These are phyloP conservation scores for Bipolaris oryzae DNA, from an alignment of 2,329 filamentous ascomycete species.

Conservation along the genomic window DNA sequence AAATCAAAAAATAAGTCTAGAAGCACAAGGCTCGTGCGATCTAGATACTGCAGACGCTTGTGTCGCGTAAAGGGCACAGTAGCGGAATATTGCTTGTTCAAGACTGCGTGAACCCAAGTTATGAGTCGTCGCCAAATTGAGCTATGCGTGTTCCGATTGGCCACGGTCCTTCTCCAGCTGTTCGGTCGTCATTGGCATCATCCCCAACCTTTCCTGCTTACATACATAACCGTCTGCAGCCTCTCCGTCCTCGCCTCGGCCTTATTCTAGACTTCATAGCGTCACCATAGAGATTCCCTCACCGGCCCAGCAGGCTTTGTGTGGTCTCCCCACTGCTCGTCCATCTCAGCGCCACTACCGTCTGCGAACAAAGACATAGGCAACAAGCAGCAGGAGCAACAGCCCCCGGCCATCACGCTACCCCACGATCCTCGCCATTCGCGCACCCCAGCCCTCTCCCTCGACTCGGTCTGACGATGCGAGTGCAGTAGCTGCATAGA, in stretches of 20 bases:
- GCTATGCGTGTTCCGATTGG: constrained; percentile 17
- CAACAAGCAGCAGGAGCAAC: neutral
- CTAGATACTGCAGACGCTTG: neutral
- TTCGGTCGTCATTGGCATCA: constrained; percentile 26
- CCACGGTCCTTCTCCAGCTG: constrained; percentile 14
- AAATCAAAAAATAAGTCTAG: neutral
- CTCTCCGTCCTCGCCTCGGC: constrained; percentile 11
- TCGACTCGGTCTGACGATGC: constrained; percentile 42
- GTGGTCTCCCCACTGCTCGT: neutral
- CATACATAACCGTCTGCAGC: constrained; percentile 1
- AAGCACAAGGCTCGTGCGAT: neutral
- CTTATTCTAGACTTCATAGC: constrained; percentile 1
- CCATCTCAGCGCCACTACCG: neutral
- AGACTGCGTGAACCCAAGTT: constrained; percentile 2
- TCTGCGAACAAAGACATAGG: neutral
- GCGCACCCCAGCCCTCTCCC: constrained; percentile 31
- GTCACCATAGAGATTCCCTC: neutral
- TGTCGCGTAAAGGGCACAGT: neutral
- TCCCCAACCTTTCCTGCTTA: constrained; percentile 42
- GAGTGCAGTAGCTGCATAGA: constrained; percentile 36
- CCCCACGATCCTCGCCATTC: constrained; percentile 49
- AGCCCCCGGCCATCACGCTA: constrained; percentile 11
- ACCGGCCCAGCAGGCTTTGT: neutral
- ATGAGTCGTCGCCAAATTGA: constrained; percentile 16
- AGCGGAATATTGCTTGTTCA: constrained; percentile 9